Evolutionary conservation across 495 filamentous ascomycete genomes (phyloP), one percentile per base, ranked within the genome.

Genomic region (Arthonia radiata): DNA sequence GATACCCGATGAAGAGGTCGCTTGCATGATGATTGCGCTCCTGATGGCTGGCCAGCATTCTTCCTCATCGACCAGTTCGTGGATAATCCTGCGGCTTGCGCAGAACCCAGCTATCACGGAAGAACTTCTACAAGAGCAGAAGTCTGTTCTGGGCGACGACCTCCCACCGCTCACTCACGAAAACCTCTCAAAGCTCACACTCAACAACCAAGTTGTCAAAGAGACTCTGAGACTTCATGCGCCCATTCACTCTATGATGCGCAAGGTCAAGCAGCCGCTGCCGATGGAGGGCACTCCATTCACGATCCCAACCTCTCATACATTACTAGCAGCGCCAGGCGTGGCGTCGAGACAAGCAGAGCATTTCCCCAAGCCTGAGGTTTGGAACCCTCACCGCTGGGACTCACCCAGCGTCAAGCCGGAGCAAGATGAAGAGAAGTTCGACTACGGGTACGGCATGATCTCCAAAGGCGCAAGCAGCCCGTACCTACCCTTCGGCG

Each of bases 401-500:
- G 68, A 77, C 31, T 43, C 47, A 25, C 31, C 26, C 5, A 23
- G 34, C 19, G 18, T 37, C 23, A 53, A 57, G 25, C 57, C 50
- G 1, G 61, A 62, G n/a, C 64, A 64, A 6, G 63, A 67, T 12
- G 74, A 72, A 18, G 72, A 78, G 47, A 73, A 69, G 39, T 53
- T 80, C 17, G 82, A 93, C 39, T 93, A 93, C 40, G 86, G 83
- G 16, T 93, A 90, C 46, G 86, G 83, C n/a, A 52, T 80, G 16
- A 67, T 92, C 27, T 74, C 63, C 48, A 92, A 92, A 53, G 83
- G 86, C 13, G 67, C 79, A 4, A 53, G 52, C 15, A 80, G 71
- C 25, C 82, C 86, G 1, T 97, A 93, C 50, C 57, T 97, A 11
- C 86, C 86, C 0, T 97, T 97, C 42, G 86, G 86, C 2, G 86